These are phyloP conservation scores for Citrullus colocynthis DNA, from an alignment of 306 rosid species.

Conservation along the genomic window DNA sequence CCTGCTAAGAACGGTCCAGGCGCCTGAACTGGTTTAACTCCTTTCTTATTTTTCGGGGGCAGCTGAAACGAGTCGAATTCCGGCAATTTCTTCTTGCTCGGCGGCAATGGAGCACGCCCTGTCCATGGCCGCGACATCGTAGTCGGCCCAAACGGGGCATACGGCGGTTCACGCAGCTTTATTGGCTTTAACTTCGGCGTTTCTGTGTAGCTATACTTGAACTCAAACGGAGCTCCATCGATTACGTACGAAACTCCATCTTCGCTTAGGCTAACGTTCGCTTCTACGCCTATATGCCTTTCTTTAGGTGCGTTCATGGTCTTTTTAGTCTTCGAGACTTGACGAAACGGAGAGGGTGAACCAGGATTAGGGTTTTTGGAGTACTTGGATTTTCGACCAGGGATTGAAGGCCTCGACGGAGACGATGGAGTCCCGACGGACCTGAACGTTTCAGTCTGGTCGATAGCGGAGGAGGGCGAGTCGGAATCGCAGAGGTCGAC, in stretches of 20 bases:
- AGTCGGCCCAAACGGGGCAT: constrained; percentile 56
- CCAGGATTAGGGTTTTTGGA: constrained; percentile 34
- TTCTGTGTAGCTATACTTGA: constrained; percentile 93
- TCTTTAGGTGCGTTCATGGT: constrained; percentile 9
- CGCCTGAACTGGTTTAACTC: constrained; percentile 70
- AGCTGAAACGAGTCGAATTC: constrained; percentile 75
- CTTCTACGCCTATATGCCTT: constrained; percentile 19
- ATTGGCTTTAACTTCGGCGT: constrained; percentile 65
- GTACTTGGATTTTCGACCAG: constrained; percentile 55
- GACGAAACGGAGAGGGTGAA: constrained; percentile 45
- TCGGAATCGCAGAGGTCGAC: constrained; percentile 8
- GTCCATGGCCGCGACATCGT: constrained; percentile 77
- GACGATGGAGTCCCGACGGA: constrained; percentile 52
- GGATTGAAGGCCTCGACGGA: constrained; percentile 59
- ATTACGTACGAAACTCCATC: constrained; percentile 48
- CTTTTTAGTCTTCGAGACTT: constrained; percentile 16
- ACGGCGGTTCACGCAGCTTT: constrained; percentile 58
- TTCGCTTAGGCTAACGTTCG: constrained; percentile 37
- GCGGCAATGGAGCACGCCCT: constrained; percentile 69
- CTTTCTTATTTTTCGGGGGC: constrained; percentile 75
- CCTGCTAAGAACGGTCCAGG: constrained; percentile 81
- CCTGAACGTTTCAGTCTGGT: constrained; percentile 16
- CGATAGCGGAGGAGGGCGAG: neutral
- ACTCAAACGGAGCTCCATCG: constrained; percentile 81
- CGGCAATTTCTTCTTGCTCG: constrained; percentile 60